A percentile compares a stretch with the other conserved stretches of the same genome.
These are phyloP conservation scores for Nicotiana sylvestris DNA, from an alignment of 257 asterid species.

Conservation along the genomic window DNA sequence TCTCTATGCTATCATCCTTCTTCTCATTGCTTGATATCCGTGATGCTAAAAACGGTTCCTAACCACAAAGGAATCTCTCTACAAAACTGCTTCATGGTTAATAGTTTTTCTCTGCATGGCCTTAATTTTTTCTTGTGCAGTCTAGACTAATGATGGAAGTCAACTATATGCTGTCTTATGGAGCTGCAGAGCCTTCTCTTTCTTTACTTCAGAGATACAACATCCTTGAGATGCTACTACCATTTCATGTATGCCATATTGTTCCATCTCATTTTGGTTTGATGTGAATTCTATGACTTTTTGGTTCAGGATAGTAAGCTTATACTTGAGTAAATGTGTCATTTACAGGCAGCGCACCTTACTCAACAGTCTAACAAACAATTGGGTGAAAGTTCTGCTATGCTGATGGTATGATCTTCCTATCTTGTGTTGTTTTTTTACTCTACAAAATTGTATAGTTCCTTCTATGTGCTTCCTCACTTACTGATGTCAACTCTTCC, in stretches of 20 bases:
- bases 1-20: background rate
- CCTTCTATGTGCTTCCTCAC: constrained; percentile 1
- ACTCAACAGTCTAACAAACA: constrained; percentile 38
- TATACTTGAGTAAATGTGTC: constrained; percentile 7
- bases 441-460: background rate
- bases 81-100: background rate
- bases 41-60: background rate
- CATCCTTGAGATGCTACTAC: constrained; percentile 67
- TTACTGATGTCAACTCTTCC: background rate
- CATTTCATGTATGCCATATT: constrained; percentile 64
- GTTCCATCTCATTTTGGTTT: constrained; percentile 8
- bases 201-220: constrained; percentile 61
- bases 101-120: background rate
- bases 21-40: background rate
- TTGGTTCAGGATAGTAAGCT: constrained; percentile 6
- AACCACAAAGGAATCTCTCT: background rate
- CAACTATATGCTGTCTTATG: constrained; percentile 87
- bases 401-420: constrained; percentile 63
- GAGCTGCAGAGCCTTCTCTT: constrained; percentile 90
- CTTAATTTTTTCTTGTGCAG: constrained; percentile 33
- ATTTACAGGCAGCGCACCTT: constrained; percentile 70
- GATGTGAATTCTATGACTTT: background rate
- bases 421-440: constrained; percentile 3
- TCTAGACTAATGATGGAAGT: constrained; percentile 70
- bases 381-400: constrained; percentile 35